Evolutionary conservation across 1,284 basidiomycete genomes (phyloP).

Genomic region (Pterulicium gracile): DNA sequence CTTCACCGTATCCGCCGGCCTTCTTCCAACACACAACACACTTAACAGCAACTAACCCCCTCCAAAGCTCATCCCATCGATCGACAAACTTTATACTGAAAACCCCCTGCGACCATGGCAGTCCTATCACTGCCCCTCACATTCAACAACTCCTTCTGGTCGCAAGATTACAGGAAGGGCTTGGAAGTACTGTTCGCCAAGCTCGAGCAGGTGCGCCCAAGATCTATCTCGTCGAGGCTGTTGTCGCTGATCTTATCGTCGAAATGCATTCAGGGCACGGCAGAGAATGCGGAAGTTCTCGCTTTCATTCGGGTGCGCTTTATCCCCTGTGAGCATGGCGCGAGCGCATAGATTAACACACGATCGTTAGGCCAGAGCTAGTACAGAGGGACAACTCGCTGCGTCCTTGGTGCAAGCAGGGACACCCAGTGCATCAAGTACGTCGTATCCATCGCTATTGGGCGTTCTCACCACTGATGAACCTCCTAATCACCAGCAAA

Average conservation of each 20-base stretch:
- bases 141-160: slow-evolving; percentile 89
- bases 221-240: slow-evolving; percentile 5
- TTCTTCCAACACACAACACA: no score
- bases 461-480: no score
- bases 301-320: slow-evolving; percentile 66
- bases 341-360: no score
- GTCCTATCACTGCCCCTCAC: slow-evolving; percentile 75
- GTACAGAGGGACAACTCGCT: slow-evolving; percentile 52
- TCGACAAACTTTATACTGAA: neutral
- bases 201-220: slow-evolving; percentile 57
- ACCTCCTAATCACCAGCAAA: no score
- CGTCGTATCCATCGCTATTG: no score
- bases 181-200: slow-evolving; percentile 69
- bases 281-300: slow-evolving; percentile 74
- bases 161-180: slow-evolving; percentile 77
- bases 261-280: slow-evolving; percentile 40
- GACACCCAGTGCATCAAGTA: slow-evolving; percentile 41
- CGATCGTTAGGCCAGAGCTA: slow-evolving; percentile 46
- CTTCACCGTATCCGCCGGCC: no score
- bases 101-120: slow-evolving; percentile 44
- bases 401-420: slow-evolving; percentile 42
- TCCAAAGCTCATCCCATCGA: neutral
- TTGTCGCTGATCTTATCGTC: slow-evolving; percentile 7
- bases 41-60: neutral
- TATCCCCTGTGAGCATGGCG: no score